phyloP scores from a whole-genome alignment of 768 basidiomycete genomes.

The Boletus pseudo-olivaceus region DNA sequence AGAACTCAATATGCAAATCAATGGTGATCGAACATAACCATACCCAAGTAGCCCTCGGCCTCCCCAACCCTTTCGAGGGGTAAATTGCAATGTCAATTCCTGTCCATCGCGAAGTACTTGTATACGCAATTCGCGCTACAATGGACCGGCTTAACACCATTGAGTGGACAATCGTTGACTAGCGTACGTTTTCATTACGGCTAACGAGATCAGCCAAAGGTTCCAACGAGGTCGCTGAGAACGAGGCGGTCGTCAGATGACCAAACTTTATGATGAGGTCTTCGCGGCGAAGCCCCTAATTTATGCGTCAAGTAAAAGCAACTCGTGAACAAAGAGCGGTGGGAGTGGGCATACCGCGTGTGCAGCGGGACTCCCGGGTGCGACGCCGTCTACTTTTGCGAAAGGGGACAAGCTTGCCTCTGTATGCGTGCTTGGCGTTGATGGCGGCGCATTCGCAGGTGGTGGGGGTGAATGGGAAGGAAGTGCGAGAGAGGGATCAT shows the following conservation, averaged over 20 bases:
- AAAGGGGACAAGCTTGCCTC: conserved; percentile 45
- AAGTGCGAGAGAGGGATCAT: conserved; percentile 40
- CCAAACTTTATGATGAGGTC: conserved; percentile 79
- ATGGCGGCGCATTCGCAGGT: conserved; percentile 22
- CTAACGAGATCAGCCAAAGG: conserved; percentile 72
- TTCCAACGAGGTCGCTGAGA: conserved; percentile 54
- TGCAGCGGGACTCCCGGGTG: conserved; percentile 77
- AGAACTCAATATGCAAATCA: conserved; percentile 2
- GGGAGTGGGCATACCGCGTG: conserved; percentile 57
- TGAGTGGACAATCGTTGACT: background rate
- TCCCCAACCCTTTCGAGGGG: conserved; percentile 77
- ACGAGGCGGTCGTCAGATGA: conserved; percentile 49
- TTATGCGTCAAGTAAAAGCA: background rate
- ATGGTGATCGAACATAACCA: conserved; percentile 18
- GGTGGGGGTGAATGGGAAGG: conserved; percentile 12
- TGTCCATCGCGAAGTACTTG: conserved; percentile 52
- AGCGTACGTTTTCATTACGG: conserved; percentile 73
- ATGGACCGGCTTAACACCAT: conserved; percentile 1
- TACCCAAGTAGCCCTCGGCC: conserved; percentile 84
- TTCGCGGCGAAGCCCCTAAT: conserved; percentile 62
- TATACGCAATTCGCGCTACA: conserved; percentile 56
- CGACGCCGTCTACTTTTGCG: conserved; percentile 79
- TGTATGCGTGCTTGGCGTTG: conserved; percentile 16
- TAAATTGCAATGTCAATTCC: conserved; percentile 50
- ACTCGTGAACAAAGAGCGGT: background rate